These are phyloP conservation scores for Ilyonectria sp. DNA, from an alignment of 2,329 filamentous ascomycete genomes.

Conservation along the genomic window DNA sequence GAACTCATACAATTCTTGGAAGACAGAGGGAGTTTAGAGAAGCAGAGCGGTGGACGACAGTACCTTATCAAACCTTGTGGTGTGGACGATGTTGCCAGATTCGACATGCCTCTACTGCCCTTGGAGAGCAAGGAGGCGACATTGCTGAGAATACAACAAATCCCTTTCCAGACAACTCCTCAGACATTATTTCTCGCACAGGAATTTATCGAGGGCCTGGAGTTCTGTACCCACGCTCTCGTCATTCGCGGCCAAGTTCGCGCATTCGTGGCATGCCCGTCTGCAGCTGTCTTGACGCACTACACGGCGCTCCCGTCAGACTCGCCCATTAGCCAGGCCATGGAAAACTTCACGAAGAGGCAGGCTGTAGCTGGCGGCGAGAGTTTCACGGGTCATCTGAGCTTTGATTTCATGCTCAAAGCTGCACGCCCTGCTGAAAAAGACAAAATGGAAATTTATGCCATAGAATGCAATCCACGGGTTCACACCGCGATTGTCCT, in stretches of 20 bases:
- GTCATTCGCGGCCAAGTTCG: constrained; percentile 76
- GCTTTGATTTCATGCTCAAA: constrained; percentile 78
- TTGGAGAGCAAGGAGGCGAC: constrained; percentile 64
- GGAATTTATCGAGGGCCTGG: constrained; percentile 73
- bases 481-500: constrained; percentile 78
- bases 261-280: constrained; percentile 78
- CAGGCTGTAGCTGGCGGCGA: constrained; percentile 67
- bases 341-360: constrained; percentile 75
- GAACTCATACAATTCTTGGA: constrained; percentile 69
- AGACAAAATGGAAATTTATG: constrained; percentile 61
- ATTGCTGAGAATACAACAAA: constrained; percentile 34
- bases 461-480: constrained; percentile 81
- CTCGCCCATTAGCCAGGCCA: constrained; percentile 69
- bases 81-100: constrained; percentile 72
- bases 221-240: constrained; percentile 81
- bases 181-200: constrained; percentile 67
- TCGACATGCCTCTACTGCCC: constrained; percentile 77
- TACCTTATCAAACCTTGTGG: constrained; percentile 79
- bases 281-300: constrained; percentile 75
- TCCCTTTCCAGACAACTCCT: constrained; percentile 59
- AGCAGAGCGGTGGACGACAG: constrained; percentile 27
- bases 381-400: constrained; percentile 77
- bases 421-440: not conserved
- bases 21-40: constrained; percentile 38
- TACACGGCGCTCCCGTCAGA: constrained; percentile 72